These are phyloP conservation scores for Hibiscus mutabilis DNA, from an alignment of 345 rosid species.

Conservation along the genomic window DNA sequence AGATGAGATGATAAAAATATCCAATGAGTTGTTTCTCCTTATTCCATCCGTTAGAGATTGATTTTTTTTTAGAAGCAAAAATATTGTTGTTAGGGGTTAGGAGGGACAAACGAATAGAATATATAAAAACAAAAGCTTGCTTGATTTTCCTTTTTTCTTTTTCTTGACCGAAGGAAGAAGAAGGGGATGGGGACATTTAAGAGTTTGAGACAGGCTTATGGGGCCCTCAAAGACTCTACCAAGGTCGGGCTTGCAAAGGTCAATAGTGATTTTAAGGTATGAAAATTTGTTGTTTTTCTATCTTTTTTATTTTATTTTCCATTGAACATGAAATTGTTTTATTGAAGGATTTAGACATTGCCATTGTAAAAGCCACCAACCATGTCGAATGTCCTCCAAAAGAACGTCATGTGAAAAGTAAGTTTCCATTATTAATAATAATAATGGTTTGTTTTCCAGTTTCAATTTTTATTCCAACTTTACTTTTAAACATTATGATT, in stretches of 20 bases:
- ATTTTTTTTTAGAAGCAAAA: not conserved
- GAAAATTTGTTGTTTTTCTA: too few relatives aligned
- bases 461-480: too few relatives aligned
- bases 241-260: slow-evolving; percentile 98
- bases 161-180: not conserved
- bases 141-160: not conserved
- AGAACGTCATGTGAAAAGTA: slow-evolving; percentile 95
- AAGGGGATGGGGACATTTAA: slow-evolving; percentile 62
- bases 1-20: not conserved
- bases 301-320: not conserved
- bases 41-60: not conserved
- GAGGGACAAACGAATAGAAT: too few relatives aligned
- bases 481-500: too few relatives aligned
- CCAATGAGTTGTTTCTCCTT: not conserved
- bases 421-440: too few relatives aligned
- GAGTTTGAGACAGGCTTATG: slow-evolving; percentile 88
- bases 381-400: slow-evolving; percentile 93
- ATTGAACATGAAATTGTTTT: not conserved
- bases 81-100: not conserved
- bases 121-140: not conserved
- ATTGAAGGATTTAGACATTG: slow-evolving; percentile 79
- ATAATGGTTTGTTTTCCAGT: too few relatives aligned
- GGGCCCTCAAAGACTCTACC: slow-evolving; percentile 93
- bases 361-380: slow-evolving; percentile 92
- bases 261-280: slow-evolving; percentile 93